A percentile compares a stretch with the other conserved stretches of the same genome.
These are phyloP conservation scores for Pseudogymnoascus sp. DNA, from an alignment of 2,329 filamentous ascomycete genomes.

Conservation along the genomic window DNA sequence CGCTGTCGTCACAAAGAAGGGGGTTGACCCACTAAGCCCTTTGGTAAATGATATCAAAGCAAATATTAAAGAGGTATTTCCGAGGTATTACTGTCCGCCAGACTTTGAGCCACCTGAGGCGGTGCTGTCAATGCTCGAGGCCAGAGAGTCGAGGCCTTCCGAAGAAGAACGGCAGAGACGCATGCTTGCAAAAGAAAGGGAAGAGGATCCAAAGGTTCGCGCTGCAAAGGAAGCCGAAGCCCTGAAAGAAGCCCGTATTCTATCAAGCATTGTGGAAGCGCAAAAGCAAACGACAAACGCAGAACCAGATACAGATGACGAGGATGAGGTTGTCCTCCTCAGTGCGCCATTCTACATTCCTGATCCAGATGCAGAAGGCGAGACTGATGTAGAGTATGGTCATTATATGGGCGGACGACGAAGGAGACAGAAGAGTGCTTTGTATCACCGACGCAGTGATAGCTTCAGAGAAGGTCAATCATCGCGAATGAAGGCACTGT, in stretches of 20 bases:
- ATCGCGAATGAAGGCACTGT: not conserved
- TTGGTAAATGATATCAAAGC: conserved; percentile 18
- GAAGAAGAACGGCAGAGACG: conserved; percentile 11
- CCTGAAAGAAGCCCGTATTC: not conserved
- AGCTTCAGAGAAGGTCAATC: conserved; percentile 7
- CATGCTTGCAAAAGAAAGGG: conserved; percentile 3
- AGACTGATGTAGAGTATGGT: not conserved
- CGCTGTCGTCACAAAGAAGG: conserved; percentile 16
- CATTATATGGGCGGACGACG: not conserved
- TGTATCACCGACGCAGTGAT: not conserved
- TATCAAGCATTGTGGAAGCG: conserved; percentile 3
- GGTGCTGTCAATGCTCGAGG: conserved; percentile 18
- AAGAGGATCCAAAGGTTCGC: not conserved
- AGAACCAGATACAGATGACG: not conserved
- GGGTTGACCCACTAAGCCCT: conserved; percentile 10
- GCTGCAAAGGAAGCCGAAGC: not conserved
- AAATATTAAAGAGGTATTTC: conserved; percentile 17
- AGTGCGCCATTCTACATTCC: conserved; percentile 10
- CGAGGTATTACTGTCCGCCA: conserved; percentile 23
- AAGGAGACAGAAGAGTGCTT: not conserved
- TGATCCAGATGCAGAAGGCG: conserved; percentile 5
- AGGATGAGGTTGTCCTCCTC: conserved; percentile 6
- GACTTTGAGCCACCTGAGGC: conserved; percentile 19
- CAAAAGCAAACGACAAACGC: not conserved
- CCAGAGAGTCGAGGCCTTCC: conserved; percentile 6